phyloP scores from a whole-genome alignment of 2,329 filamentous ascomycete species.

The Hirsutella rhossiliensis region DNA sequence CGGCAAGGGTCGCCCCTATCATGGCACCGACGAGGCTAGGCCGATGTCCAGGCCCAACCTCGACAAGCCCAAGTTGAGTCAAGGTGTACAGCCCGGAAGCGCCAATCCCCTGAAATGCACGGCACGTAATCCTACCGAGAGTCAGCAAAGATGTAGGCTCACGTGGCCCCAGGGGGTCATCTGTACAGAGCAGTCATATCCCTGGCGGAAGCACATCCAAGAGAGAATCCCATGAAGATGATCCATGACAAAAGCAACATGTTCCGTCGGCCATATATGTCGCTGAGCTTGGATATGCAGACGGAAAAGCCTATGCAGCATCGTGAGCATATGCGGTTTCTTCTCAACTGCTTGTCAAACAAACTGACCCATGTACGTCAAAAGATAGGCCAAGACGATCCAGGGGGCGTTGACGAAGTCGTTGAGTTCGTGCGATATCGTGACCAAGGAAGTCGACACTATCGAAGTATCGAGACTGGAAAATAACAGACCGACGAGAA shows the following conservation, averaged over 20 bases:
- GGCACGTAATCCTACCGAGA: constrained; percentile 38
- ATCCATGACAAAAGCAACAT: constrained; percentile 38
- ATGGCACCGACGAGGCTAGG: constrained; percentile 42
- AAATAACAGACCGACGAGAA: constrained; percentile 41
- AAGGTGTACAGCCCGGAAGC: constrained; percentile 50
- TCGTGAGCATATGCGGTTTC: constrained; percentile 5
- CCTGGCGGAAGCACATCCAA: constrained; percentile 37
- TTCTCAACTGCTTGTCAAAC: neutral
- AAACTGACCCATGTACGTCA: constrained; percentile 41
- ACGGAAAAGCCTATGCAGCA: constrained; percentile 36
- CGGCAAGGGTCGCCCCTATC: constrained; percentile 41
- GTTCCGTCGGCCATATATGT: constrained; percentile 43
- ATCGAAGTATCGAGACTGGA: constrained; percentile 47
- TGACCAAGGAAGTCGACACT: constrained; percentile 44
- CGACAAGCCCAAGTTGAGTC: constrained; percentile 43
- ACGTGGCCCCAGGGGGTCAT: constrained; percentile 7
- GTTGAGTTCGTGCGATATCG: constrained; percentile 38
- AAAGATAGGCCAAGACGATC: constrained; percentile 42
- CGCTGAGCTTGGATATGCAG: constrained; percentile 45
- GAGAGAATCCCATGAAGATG: constrained; percentile 41
- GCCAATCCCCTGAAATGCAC: constrained; percentile 47
- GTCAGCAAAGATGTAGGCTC: constrained; percentile 7
- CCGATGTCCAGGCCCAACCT: constrained; percentile 39
- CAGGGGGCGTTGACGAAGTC: constrained; percentile 41
- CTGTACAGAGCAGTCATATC: constrained; percentile 38